These are phyloP conservation scores for Lumnitzera racemosa DNA, from an alignment of 345 rosid species.

Conservation along the genomic window DNA sequence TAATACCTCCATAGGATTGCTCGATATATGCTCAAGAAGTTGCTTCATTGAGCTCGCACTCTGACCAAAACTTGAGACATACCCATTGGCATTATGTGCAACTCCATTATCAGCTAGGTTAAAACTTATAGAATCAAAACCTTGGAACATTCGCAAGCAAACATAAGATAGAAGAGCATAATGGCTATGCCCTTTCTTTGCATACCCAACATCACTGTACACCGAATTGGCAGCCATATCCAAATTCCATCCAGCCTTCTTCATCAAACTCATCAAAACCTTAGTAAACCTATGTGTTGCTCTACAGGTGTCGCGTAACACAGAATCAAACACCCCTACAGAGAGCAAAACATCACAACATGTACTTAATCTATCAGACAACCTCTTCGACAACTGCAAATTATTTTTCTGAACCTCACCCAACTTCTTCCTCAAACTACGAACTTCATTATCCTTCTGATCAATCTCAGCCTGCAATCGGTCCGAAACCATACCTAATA, in stretches of 20 bases:
- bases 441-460: conserved; percentile 50
- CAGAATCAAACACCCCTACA: conserved; percentile 54
- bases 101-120: conserved; percentile 28
- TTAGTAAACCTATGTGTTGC: conserved; percentile 56
- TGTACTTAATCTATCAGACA: conserved; percentile 38
- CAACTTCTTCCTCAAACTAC: conserved; percentile 48
- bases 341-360: conserved; percentile 53
- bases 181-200: conserved; percentile 44
- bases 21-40: conserved; percentile 68
- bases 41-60: conserved; percentile 36
- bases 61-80: conserved; percentile 18
- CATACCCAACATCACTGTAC: conserved; percentile 48
- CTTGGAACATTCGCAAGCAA: conserved; percentile 71
- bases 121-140: conserved; percentile 51
- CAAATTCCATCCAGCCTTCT: conserved; percentile 87
- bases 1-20: conserved; percentile 72
- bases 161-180: conserved; percentile 74
- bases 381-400: conserved; percentile 43
- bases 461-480: conserved; percentile 82
- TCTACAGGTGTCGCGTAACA: conserved; percentile 56
- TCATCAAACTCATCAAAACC: conserved; percentile 74
- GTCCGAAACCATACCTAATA: conserved; percentile 57
- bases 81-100: conserved; percentile 23
- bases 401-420: conserved; percentile 50
- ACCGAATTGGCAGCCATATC: conserved; percentile 65